These are phyloP conservation scores for Blastobotrys apis DNA, from an alignment of 1,139 yeast species.

Conservation along the genomic window DNA sequence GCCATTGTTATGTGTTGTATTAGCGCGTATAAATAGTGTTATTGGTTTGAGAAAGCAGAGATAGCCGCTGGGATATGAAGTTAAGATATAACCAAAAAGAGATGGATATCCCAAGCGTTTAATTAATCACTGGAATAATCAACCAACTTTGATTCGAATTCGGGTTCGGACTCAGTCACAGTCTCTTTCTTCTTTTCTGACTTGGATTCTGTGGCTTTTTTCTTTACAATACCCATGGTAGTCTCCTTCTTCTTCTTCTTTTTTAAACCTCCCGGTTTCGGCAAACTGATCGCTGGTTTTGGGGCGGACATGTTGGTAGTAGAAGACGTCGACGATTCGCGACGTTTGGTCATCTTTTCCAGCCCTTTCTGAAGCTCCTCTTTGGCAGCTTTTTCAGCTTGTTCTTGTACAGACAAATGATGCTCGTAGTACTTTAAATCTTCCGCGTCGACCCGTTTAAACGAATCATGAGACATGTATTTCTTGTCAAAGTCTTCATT, in stretches of 20 bases:
- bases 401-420: constrained; percentile 11
- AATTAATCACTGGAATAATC: not conserved
- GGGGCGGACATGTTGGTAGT: not conserved
- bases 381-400: constrained; percentile 15
- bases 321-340: not conserved
- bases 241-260: not conserved
- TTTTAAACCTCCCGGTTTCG: too few species aligned
- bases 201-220: not conserved
- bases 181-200: not conserved
- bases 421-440: constrained; percentile 19
- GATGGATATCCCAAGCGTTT: not conserved
- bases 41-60: too few species aligned
- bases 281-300: too few species aligned
- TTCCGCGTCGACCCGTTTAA: constrained; percentile 18
- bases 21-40: too few species aligned
- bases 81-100: too few species aligned
- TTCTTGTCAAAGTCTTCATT: constrained; percentile 18
- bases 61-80: too few species aligned
- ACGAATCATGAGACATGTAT: constrained; percentile 16
- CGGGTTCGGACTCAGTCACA: too few species aligned
- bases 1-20: too few species aligned
- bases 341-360: constrained; percentile 5
- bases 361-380: constrained; percentile 18
- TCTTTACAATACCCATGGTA: not conserved
- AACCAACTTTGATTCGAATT: not conserved